Conservation (phyloP, 1,284 basidiomycete genomes). For the Cutaneotrichosporon dermatis region DNA sequence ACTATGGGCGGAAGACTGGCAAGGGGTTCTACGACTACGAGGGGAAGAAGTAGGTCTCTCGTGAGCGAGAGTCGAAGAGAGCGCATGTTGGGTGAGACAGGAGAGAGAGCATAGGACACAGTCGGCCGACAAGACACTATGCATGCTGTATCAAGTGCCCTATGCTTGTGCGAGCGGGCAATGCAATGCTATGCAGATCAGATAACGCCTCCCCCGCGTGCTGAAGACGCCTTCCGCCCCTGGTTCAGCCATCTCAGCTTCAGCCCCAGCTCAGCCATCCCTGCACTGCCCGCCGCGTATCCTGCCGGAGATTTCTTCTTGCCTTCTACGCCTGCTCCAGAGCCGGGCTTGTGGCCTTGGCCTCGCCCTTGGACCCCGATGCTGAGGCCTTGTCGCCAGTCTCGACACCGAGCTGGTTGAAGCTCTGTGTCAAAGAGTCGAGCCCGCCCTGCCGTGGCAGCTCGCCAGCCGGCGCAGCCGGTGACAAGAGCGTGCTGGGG, state of each 20-base stretch:
- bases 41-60: no score
- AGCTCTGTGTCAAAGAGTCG: conserved; percentile 13
- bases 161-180: background rate
- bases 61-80: no score
- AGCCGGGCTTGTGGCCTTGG: background rate
- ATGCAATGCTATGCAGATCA: no score
- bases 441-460: conserved; percentile 8
- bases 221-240: no score
- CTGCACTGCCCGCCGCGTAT: background rate
- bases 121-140: background rate
- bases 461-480: conserved; percentile 6
- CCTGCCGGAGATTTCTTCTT: background rate
- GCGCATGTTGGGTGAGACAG: background rate
- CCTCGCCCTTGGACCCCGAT: background rate
- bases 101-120: background rate
- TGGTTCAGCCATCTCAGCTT: no score
- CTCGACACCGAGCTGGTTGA: conserved; percentile 15
- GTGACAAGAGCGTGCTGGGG: conserved; percentile 40
- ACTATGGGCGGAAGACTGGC: conserved; percentile 70
- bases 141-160: background rate
- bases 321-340: background rate
- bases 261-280: no score
- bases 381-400: background rate
- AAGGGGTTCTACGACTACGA: conserved; percentile 77
- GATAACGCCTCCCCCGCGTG: no score